Evolutionary conservation across 2,329 filamentous ascomycete genomes (phyloP).

Genomic region (Cercospora canescens): DNA sequence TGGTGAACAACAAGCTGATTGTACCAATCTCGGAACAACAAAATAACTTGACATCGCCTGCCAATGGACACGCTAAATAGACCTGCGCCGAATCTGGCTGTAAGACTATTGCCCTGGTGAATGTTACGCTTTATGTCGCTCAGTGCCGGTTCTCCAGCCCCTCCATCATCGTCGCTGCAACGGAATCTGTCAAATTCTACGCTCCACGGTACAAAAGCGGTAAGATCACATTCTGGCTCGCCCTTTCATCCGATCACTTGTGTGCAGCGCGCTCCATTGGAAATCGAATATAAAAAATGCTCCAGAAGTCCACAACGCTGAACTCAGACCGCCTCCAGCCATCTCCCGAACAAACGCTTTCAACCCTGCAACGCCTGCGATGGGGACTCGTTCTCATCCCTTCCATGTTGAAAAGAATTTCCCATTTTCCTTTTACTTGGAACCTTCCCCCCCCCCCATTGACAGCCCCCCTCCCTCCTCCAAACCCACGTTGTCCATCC

Average conservation of each 20-base stretch:
- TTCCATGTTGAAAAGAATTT: background rate
- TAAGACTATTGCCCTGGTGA: background rate
- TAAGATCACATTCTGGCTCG: no score
- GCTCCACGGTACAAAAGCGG: no score
- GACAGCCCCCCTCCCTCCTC: background rate
- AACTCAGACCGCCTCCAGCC: no score
- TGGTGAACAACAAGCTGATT: constrained; percentile 31
- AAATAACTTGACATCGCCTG: constrained; percentile 26
- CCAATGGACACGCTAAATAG: constrained; percentile 19
- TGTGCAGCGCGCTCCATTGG: no score
- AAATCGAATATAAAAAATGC: no score
- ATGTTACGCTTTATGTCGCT: background rate
- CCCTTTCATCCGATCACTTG: no score
- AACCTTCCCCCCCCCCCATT: no score
- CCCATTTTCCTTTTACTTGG: constrained; percentile 2
- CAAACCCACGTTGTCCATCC: constrained; percentile 5
- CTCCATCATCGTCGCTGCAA: no score
- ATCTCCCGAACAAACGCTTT: no score
- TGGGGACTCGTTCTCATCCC: constrained; percentile 12
- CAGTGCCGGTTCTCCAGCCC: background rate
- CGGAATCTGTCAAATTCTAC: background rate
- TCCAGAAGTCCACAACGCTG: no score
- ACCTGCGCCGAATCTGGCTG: background rate
- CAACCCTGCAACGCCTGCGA: no score
- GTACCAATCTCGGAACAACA: constrained; percentile 25